Conservation (phyloP, 441 rosid genomes). For the Erysimum cheiri region DNA sequence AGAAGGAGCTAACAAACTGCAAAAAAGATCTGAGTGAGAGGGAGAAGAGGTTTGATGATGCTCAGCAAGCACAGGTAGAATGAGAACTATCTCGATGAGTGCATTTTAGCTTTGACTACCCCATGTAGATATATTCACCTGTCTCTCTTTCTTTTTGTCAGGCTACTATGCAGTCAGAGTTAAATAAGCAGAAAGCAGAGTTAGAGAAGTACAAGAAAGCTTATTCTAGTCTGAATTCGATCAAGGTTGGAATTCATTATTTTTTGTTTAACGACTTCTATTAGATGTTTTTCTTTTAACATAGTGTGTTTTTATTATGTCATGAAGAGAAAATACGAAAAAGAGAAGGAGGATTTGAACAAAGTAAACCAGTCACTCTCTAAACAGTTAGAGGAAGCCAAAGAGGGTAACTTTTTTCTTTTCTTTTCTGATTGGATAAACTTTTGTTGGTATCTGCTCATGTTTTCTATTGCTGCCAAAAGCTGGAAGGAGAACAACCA, state of each 20-base stretch:
- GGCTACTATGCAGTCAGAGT: slow-evolving; percentile 57
- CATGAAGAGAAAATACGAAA: slow-evolving; percentile 60
- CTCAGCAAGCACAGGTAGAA: slow-evolving; percentile 71
- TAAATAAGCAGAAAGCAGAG: slow-evolving; percentile 36
- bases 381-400: slow-evolving; percentile 87
- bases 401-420: slow-evolving; percentile 63
- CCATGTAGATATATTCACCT: slow-evolving; percentile 28
- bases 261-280: slow-evolving; percentile 8
- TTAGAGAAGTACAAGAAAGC: slow-evolving; percentile 51
- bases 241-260: slow-evolving; percentile 52
- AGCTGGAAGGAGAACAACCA: slow-evolving; percentile 62
- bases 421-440: slow-evolving; percentile 17
- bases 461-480: slow-evolving; percentile 33
- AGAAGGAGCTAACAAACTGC: slow-evolving; percentile 73
- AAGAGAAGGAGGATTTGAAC: slow-evolving; percentile 78
- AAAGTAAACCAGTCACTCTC: slow-evolving; percentile 77
- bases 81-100: neutral
- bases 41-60: slow-evolving; percentile 70
- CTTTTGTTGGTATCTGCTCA: slow-evolving; percentile 33
- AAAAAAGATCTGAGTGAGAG: slow-evolving; percentile 67
- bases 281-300: slow-evolving; percentile 19
- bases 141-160: slow-evolving; percentile 47
- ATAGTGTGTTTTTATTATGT: slow-evolving; percentile 54
- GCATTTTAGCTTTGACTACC: neutral
- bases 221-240: slow-evolving; percentile 28